Conservation (phyloP, 2,329 filamentous ascomycete genomes). For the Aspergillus sp. region DNA sequence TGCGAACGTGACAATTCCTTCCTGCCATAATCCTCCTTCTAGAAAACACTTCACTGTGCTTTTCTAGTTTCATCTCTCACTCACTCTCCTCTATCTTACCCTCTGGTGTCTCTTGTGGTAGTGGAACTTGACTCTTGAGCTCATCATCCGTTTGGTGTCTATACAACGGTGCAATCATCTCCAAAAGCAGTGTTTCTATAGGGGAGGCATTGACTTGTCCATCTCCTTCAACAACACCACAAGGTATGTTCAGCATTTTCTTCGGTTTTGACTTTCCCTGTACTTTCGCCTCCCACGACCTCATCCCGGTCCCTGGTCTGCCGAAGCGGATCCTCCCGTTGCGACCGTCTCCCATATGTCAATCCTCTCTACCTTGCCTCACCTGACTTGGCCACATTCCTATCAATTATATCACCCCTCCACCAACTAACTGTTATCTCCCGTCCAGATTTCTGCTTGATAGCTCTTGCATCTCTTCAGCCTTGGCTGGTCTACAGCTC, state of each 20-base stretch:
- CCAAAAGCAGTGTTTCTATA: slow-evolving; percentile 26
- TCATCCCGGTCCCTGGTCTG: neutral
- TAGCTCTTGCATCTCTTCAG: slow-evolving; percentile 17
- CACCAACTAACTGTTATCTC: slow-evolving; percentile 6
- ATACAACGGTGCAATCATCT: slow-evolving; percentile 4
- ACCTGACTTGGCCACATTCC: neutral
- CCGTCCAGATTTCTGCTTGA: slow-evolving; percentile 26
- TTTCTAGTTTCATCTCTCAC: slow-evolving; percentile 24
- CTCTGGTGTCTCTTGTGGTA: slow-evolving; percentile 8
- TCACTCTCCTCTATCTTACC: slow-evolving; percentile 9
- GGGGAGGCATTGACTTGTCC: slow-evolving; percentile 99
- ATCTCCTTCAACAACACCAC: slow-evolving; percentile 66
- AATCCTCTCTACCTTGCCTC: slow-evolving; percentile 18
- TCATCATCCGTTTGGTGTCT: slow-evolving; percentile 7
- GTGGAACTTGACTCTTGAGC: slow-evolving; percentile 7
- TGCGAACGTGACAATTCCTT: slow-evolving; percentile 10
- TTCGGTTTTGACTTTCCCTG: neutral
- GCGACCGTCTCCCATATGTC: slow-evolving; percentile 7
- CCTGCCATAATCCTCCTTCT: slow-evolving; percentile 13
- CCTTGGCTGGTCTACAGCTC: slow-evolving; percentile 23
- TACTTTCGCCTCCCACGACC: slow-evolving; percentile 3
- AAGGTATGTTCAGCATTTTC: slow-evolving; percentile 46
- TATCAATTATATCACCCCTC: slow-evolving; percentile 3
- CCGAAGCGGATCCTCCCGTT: neutral
- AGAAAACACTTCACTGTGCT: slow-evolving; percentile 39